Evolutionary conservation across 192 early-diverging fungal species (phyloP).

Genomic region (Mortierella antarctica): DNA sequence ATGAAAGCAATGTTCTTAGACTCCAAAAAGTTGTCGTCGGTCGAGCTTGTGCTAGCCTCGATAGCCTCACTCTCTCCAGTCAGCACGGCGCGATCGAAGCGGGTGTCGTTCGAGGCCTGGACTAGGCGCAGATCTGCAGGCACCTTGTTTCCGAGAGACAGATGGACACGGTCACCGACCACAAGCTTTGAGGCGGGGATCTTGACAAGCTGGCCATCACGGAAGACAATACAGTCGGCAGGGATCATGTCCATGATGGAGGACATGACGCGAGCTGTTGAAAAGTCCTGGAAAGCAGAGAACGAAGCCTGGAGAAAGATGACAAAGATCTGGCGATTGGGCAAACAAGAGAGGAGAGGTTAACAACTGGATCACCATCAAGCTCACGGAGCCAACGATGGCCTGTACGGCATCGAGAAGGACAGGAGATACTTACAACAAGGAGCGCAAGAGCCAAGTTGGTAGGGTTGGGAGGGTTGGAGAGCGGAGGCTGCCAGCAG

Average conservation of each 20-base stretch:
- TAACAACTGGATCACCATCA: no score
- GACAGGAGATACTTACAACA: constrained; percentile 26
- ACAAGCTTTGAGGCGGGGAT: constrained; percentile 73
- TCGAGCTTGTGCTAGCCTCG: constrained; percentile 67
- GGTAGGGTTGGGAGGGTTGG: constrained; percentile 57
- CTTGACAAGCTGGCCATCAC: constrained; percentile 65
- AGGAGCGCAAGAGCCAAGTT: constrained; percentile 73
- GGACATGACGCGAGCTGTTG: constrained; percentile 73
- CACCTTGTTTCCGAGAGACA: constrained; percentile 77
- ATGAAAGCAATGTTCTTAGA: constrained; percentile 88
- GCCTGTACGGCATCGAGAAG: no score
- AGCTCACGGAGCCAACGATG: no score
- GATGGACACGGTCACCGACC: constrained; percentile 79
- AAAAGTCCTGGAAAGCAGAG: constrained; percentile 79
- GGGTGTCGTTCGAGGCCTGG: constrained; percentile 71
- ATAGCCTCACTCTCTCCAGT: constrained; percentile 84
- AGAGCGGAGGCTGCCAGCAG: constrained; percentile 69
- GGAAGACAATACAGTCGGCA: constrained; percentile 72
- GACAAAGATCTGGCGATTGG: constrained; percentile 60
- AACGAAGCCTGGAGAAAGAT: constrained; percentile 78
- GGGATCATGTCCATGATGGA: constrained; percentile 82
- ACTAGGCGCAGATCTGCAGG: constrained; percentile 85
- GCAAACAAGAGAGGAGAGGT: neutral
- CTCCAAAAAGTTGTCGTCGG: constrained; percentile 83
- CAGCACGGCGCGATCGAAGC: constrained; percentile 83